phyloP scores from a whole-genome alignment of 139 green algal species.

The Chlorella sp. region DNA sequence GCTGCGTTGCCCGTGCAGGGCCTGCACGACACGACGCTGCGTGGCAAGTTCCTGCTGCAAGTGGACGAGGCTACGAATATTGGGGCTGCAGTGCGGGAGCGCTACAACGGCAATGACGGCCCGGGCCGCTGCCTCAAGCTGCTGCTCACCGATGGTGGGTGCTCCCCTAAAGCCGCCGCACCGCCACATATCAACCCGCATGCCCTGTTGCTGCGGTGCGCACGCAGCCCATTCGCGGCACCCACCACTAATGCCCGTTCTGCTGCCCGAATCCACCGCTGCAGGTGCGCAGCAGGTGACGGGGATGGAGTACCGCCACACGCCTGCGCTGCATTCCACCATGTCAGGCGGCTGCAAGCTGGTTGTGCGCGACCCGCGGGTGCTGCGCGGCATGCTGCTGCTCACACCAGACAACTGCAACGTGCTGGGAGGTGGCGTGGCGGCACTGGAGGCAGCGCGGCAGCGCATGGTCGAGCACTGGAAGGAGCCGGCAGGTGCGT shows the following conservation, averaged over 20 bases:
- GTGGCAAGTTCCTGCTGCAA: slow-evolving; percentile 75
- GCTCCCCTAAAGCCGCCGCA: background rate
- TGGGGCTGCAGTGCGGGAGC: slow-evolving; percentile 59
- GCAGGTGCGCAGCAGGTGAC: slow-evolving; percentile 54
- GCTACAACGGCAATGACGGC: slow-evolving; percentile 65
- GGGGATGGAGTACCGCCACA: slow-evolving; percentile 59
- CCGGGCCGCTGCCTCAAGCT: slow-evolving; percentile 70
- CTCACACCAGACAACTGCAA: slow-evolving; percentile 67
- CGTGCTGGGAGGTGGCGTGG: slow-evolving; percentile 69
- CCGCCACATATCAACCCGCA: background rate
- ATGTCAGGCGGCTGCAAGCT: slow-evolving; percentile 59
- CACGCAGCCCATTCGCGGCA: background rate
- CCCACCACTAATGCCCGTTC: background rate
- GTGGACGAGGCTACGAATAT: slow-evolving; percentile 80
- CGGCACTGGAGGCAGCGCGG: slow-evolving; percentile 54
- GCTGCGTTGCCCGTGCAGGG: slow-evolving; percentile 41
- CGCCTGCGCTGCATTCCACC: slow-evolving; percentile 33
- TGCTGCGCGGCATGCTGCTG: slow-evolving; percentile 71
- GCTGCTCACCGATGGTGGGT: slow-evolving; percentile 75
- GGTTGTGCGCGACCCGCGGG: slow-evolving; percentile 53
- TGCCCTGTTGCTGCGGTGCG: background rate
- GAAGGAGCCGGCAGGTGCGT: slow-evolving; percentile 53
- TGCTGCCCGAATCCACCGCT: background rate
- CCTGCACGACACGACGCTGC: slow-evolving; percentile 57
- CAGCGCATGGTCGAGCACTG: slow-evolving; percentile 45